phyloP scores from a whole-genome alignment of 805 yeast genomes.

The Crinitomyces ghanaensis region DNA sequence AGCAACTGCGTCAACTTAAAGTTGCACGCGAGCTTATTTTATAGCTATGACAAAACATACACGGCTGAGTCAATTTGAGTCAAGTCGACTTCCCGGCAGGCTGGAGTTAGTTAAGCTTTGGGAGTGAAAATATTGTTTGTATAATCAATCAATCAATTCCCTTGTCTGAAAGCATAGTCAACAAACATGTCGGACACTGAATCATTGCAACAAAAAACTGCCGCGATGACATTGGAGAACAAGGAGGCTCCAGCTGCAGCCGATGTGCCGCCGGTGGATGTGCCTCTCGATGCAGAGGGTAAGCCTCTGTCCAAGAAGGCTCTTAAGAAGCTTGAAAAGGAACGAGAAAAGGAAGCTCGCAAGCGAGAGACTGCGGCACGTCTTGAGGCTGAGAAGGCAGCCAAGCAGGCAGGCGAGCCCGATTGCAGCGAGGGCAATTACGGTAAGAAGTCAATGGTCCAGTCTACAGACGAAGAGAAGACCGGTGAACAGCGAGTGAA shows the following conservation, averaged over 20 bases:
- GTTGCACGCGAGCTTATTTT: no score
- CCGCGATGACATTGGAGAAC: conserved; percentile 12
- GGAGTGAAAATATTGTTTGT: no score
- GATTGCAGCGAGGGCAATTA: conserved; percentile 83
- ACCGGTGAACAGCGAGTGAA: conserved; percentile 54
- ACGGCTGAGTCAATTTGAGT: no score
- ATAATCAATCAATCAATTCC: no score
- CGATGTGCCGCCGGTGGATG: background rate
- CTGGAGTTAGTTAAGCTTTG: no score
- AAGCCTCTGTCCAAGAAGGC: conserved; percentile 89
- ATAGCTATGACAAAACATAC: no score
- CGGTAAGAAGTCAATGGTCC: conserved; percentile 82
- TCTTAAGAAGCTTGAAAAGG: conserved; percentile 68
- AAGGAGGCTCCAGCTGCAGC: conserved; percentile 6
- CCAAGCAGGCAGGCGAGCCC: conserved; percentile 58
- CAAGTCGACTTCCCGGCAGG: no score
- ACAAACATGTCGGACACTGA: conserved; percentile 10
- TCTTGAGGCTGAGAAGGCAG: conserved; percentile 76
- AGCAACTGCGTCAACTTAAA: no score
- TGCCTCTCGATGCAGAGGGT: conserved; percentile 56
- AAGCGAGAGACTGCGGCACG: conserved; percentile 89
- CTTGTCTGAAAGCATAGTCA: no score
- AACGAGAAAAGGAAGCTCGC: conserved; percentile 32
- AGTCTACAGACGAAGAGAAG: conserved; percentile 57
- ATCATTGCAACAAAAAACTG: conserved; percentile 16